Evolutionary conservation across 2,329 filamentous ascomycete genomes (phyloP), one percentile per base, ranked within the genome.

Genomic region (Aureobasidium pullulans): DNA sequence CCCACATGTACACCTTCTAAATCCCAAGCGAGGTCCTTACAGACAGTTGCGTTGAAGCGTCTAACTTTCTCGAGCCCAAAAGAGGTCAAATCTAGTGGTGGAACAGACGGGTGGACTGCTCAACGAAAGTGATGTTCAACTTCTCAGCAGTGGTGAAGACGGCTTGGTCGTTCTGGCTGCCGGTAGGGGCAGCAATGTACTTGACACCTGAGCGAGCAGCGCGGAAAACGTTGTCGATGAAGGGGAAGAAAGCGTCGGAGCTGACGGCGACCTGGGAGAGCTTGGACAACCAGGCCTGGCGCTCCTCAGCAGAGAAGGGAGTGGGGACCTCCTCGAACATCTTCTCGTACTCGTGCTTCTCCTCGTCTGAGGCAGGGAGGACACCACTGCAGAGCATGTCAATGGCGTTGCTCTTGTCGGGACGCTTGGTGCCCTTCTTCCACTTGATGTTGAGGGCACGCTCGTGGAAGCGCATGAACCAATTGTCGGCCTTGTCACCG

Each of bases 401-500:
- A 70, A 97, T 96, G 65, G 92, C 93, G 73, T 99, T 99, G 80
- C 89, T 95, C 84, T 97, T 99, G 75, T 96, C 93, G 48, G 94
- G 84, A 60, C 94, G 86, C 85, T 97, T 97, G 71, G 89, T 90
- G 68, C 94, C 93, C 79, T 94, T 93, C 83, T 96, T 96, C 90
- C 91, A 99, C 79, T 93, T 89, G 73, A 99, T 87, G 70, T 79
- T 81, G 52, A 97, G 82, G 11, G 94, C 89, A 57, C 90, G 87
- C 67, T 90, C 87, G 79, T 96, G 89, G 85, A 97, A 97, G 69
- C 94, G 89, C 81, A 99, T 88, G 94, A 93, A 99, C 93, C 93
- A 97, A 81, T 96, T 96, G 76, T 99, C 94, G 50, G 92, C 90
- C 82, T 99, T 99, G 80, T 97, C 93, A 62, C 94, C 94, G 10